Evolutionary conservation across 2,329 filamentous ascomycete species (phyloP).

Genomic region (Penicillium concentricum): DNA sequence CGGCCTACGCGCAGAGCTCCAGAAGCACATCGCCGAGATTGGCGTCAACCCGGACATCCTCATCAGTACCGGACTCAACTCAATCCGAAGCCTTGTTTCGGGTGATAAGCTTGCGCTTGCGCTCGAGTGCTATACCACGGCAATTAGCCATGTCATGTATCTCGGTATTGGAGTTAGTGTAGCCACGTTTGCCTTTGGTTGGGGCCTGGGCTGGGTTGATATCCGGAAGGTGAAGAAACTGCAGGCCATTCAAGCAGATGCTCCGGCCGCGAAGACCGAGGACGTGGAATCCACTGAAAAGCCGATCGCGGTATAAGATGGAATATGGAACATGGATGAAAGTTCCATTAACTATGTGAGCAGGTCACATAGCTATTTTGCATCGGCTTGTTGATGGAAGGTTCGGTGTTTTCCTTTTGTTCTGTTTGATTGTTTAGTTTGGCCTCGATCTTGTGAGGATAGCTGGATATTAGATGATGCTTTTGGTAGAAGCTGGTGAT

Average conservation of each 20-base stretch:
- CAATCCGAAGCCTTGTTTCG: not conserved
- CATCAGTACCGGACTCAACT: not conserved
- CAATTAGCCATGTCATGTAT: not conserved
- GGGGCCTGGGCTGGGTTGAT: not conserved
- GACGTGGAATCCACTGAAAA: not conserved
- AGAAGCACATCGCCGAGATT: slow-evolving; percentile 8
- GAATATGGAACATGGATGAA: not conserved
- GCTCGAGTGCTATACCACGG: not conserved
- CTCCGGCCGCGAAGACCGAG: not conserved
- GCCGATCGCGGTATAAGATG: not conserved
- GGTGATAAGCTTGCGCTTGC: not conserved
- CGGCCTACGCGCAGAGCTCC: slow-evolving; percentile 22
- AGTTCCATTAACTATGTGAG: not conserved
- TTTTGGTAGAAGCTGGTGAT: not conserved
- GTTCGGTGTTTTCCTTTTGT: not conserved
- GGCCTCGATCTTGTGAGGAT: not conserved
- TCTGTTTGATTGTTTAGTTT: not conserved
- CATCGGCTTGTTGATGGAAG: not conserved
- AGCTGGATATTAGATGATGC: not conserved
- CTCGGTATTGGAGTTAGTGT: not conserved
- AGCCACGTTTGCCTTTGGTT: not conserved
- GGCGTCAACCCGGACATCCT: slow-evolving; percentile 11
- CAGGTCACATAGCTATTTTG: not conserved
- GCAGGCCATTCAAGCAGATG: not conserved
- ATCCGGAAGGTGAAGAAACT: slow-evolving; percentile 1